These are phyloP conservation scores for Macrotyloma uniflorum DNA, from an alignment of 306 rosid species.

Conservation along the genomic window DNA sequence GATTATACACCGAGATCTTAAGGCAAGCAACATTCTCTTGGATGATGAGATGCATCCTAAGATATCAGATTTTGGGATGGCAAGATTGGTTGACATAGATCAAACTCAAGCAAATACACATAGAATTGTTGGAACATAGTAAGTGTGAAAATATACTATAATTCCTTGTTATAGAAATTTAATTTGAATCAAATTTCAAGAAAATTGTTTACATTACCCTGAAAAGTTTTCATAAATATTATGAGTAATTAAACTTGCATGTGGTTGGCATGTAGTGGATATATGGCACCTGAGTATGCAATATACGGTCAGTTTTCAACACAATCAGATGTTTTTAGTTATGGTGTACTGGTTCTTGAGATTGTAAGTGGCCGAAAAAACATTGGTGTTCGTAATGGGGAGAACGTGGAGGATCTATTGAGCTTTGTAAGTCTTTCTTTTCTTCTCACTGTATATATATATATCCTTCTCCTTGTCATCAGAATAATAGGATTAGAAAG, in stretches of 20 bases:
- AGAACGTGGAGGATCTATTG: neutral
- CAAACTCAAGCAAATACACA: neutral
- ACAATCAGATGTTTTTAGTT: neutral
- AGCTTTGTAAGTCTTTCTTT: neutral
- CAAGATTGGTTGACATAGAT: neutral
- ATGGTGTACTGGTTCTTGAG: neutral
- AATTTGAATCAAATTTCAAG: neutral
- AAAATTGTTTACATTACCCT: neutral
- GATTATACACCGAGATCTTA: neutral
- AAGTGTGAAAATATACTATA: neutral
- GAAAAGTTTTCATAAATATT: neutral
- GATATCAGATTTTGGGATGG: constrained; percentile 7
- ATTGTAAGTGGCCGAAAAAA: neutral
- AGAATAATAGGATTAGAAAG: neutral
- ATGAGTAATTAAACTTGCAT: neutral
- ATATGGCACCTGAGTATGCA: constrained; percentile 36
- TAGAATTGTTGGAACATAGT: constrained; percentile 9
- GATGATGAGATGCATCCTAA: neutral
- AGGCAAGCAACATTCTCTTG: neutral
- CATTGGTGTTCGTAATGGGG: neutral
- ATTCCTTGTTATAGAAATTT: neutral
- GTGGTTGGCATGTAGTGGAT: neutral
- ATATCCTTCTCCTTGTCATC: neutral
- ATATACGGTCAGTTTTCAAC: neutral
- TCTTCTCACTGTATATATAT: neutral